Base-by-base conservation (phyloP, 139 green algal species). In the Ettlia oleoabundans region DNA sequence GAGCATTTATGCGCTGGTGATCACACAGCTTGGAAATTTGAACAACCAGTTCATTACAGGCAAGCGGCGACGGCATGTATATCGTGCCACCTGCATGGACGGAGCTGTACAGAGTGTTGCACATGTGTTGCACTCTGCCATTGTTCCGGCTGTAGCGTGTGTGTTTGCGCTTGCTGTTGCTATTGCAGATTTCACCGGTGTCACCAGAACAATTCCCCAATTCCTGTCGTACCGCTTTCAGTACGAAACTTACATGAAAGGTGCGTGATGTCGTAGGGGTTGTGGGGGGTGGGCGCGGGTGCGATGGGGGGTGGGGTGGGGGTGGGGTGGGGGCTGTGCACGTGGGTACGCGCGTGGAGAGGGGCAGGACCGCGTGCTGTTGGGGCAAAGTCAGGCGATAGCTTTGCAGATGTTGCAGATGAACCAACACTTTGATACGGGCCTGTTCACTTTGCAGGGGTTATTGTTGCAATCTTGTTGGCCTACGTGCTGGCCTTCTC, bases 231-330 rank as follows among this genome's bases (percentile, higher is more conserved):
- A 40, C 40, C 58, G 21, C 58, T 81, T 81, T n/a, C 28, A 62
- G 10, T 81, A 61, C 38, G 52, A 80, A 24, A 67, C 53, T 4
- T 80, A 80, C 53, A 80, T 80, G 73, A 52, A 61, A n/a, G 73
- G 73, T 80, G 53, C 26, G 24, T 4, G 47, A 15, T 58, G 13
- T 58, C 47, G 47, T n/a, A n/a, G n/a, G n/a, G n/a, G n/a, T n/a
- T n/a, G n/a, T n/a, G n/a, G n/a, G n/a, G n/a, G n/a, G n/a, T n/a
- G n/a, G n/a, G n/a, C n/a, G n/a, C n/a, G n/a, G n/a, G n/a, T n/a
- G n/a, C n/a, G n/a, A n/a, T n/a, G n/a, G n/a, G n/a, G n/a, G n/a
- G n/a, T n/a, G n/a, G n/a, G n/a, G n/a, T n/a, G n/a, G n/a, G n/a
- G n/a, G n/a, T n/a, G n/a, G n/a, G n/a, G n/a, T n/a, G n/a, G n/a